These are phyloP conservation scores for Eucalyptus coolabah DNA, from an alignment of 345 rosid species.

Conservation along the genomic window DNA sequence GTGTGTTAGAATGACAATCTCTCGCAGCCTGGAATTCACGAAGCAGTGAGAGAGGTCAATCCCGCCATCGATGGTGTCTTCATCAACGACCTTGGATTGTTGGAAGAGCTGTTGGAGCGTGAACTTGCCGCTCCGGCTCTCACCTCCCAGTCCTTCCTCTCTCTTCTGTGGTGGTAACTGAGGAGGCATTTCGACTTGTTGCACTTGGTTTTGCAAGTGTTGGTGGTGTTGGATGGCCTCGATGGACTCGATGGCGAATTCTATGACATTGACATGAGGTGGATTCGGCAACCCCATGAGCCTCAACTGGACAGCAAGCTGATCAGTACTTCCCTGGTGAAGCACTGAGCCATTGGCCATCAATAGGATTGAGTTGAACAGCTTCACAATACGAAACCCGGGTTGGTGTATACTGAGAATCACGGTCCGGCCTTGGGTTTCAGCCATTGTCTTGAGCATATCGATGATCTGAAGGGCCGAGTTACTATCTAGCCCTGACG, in stretches of 20 bases:
- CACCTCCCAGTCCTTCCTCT: slow-evolving; percentile 3
- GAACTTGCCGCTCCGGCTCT: slow-evolving; percentile 37
- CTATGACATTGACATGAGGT: slow-evolving; percentile 54
- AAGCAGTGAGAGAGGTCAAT: slow-evolving; percentile 29
- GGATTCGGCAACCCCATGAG: slow-evolving; percentile 57
- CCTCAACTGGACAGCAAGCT: slow-evolving; percentile 35
- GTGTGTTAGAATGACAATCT: slow-evolving; percentile 63
- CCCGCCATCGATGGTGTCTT: slow-evolving; percentile 21
- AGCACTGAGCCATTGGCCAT: slow-evolving; percentile 70
- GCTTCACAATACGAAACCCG: slow-evolving; percentile 81
- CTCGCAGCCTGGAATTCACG: slow-evolving; percentile 58
- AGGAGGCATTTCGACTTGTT: slow-evolving; percentile 4
- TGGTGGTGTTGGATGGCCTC: slow-evolving; percentile 28
- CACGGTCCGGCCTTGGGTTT: slow-evolving; percentile 61
- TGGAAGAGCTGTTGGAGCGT: slow-evolving; percentile 85
- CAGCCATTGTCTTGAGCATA: slow-evolving; percentile 92
- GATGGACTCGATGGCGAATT: slow-evolving; percentile 78
- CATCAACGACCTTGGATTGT: slow-evolving; percentile 63
- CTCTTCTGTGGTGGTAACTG: slow-evolving; percentile 14
- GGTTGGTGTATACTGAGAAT: slow-evolving; percentile 88
- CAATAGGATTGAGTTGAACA: slow-evolving; percentile 63
- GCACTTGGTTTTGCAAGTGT: not conserved
- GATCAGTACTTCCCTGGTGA: slow-evolving; percentile 72
- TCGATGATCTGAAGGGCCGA: slow-evolving; percentile 75
- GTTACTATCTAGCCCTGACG: slow-evolving; percentile 92